Percentiles rank a stretch among this genome's conserved stretches.
Conservation (phyloP, 345 rosid species). For the Eucalyptus sp. region DNA sequence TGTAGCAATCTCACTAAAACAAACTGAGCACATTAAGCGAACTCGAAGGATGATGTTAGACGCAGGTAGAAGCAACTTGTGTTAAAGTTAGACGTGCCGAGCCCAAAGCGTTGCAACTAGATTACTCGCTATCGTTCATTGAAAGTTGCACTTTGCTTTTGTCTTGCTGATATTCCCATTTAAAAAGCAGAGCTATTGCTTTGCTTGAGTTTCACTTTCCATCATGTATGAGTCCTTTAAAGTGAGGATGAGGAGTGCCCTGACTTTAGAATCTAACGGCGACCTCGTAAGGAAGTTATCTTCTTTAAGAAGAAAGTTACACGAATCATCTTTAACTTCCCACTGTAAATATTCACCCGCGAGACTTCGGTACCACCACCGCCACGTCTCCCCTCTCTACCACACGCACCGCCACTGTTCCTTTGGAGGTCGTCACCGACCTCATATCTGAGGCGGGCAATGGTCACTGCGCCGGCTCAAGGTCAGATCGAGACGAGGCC, state of each 20-base stretch:
- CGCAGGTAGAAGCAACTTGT: not conserved
- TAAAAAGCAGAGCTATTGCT: not conserved
- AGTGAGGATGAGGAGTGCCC: conserved; percentile 11
- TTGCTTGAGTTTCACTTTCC: not conserved
- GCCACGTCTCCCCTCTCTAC: not conserved
- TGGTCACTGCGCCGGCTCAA: not conserved
- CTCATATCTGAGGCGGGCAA: not conserved
- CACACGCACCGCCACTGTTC: not conserved
- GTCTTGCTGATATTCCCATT: not conserved
- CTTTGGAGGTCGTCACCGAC: not conserved
- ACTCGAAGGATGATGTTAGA: not conserved
- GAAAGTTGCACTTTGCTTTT: not conserved
- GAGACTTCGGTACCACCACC: not conserved
- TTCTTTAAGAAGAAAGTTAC: not conserved
- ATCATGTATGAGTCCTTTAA: not conserved
- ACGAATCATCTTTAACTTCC: not conserved
- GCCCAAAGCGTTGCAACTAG: not conserved
- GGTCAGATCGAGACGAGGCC: not conserved
- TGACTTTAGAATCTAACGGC: not conserved
- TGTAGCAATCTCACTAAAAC: not conserved
- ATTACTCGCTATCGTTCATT: not conserved
- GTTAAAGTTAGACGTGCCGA: not conserved
- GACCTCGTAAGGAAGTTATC: not conserved
- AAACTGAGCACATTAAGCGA: not conserved
- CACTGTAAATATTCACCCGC: not conserved